Percentiles rank a stretch among this genome's conserved stretches.
phyloP scores from a whole-genome alignment of 768 basidiomycete genomes.

The Collybia mongolica region DNA sequence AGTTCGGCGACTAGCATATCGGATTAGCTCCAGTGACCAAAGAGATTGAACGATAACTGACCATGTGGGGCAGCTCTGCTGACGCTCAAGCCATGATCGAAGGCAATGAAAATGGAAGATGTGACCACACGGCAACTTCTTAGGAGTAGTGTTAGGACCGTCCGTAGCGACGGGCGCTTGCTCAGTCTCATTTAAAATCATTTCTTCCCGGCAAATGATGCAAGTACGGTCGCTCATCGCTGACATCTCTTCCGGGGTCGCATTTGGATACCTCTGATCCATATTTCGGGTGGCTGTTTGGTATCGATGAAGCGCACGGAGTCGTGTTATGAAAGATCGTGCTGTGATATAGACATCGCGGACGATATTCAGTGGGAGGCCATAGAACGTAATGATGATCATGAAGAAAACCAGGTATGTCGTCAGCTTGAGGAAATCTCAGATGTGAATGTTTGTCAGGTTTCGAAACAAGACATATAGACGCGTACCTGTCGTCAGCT shows the following conservation, averaged over 20 bases:
- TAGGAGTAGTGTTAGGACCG: slow-evolving; percentile 93
- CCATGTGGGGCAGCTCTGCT: slow-evolving; percentile 99
- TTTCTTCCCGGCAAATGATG: slow-evolving; percentile 98
- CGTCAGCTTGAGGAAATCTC: slow-evolving; percentile 91
- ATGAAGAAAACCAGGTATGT: slow-evolving; percentile 94
- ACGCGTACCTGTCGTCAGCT: slow-evolving; percentile 78
- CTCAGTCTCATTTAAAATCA: slow-evolving; percentile 47
- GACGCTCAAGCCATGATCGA: slow-evolving; percentile 95
- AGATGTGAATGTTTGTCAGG: slow-evolving; percentile 9
- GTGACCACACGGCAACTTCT: slow-evolving; percentile 95
- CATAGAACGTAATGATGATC: slow-evolving; percentile 92
- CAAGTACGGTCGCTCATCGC: slow-evolving; percentile 88
- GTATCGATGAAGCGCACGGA: slow-evolving; percentile 88
- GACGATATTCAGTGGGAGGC: slow-evolving; percentile 93
- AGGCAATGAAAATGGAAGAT: slow-evolving; percentile 98
- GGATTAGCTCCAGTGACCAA: slow-evolving; percentile 12
- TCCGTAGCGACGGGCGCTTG: slow-evolving; percentile 37
- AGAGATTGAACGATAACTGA: slow-evolving; percentile 33
- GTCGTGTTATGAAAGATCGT: slow-evolving; percentile 85
- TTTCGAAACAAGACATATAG: neutral
- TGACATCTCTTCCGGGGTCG: slow-evolving; percentile 80
- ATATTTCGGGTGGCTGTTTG: slow-evolving; percentile 94
- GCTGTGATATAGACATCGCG: slow-evolving; percentile 97
- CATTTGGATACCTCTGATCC: slow-evolving; percentile 94
- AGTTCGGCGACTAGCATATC: slow-evolving; percentile 61